Conservation (phyloP, 2,329 filamentous ascomycete genomes). For the Metarhizium album region DNA sequence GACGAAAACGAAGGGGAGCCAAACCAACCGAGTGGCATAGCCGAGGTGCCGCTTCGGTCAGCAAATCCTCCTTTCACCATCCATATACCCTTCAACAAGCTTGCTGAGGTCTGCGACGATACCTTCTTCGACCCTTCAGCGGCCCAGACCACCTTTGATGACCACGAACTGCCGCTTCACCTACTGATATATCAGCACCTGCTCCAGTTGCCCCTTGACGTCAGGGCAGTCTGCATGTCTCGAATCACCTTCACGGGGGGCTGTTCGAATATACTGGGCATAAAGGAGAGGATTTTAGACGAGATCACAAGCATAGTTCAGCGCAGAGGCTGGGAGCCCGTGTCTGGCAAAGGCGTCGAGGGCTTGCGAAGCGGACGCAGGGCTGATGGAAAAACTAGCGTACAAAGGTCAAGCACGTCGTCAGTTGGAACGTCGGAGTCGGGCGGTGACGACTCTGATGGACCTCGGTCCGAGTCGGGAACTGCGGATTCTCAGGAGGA, state of each 20-base stretch:
- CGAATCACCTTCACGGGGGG: conserved; percentile 82
- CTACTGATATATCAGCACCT: conserved; percentile 67
- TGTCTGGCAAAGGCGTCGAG: conserved; percentile 58
- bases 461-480: conserved; percentile 13
- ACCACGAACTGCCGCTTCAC: conserved; percentile 74
- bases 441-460: conserved; percentile 15
- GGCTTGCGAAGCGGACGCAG: conserved; percentile 36
- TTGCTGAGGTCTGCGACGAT: conserved; percentile 66
- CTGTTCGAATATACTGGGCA: conserved; percentile 64
- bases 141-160: conserved; percentile 56
- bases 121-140: conserved; percentile 56
- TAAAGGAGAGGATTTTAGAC: conserved; percentile 65
- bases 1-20: conserved; percentile 36
- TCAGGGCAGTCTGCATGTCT: conserved; percentile 76
- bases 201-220: conserved; percentile 67
- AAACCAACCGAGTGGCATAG: conserved; percentile 16
- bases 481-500: conserved; percentile 17
- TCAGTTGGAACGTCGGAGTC: conserved; percentile 14
- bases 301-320: conserved; percentile 61
- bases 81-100: conserved; percentile 54
- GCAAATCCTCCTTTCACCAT: conserved; percentile 42
- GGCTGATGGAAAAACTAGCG: conserved; percentile 19
- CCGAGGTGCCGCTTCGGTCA: conserved; percentile 36
- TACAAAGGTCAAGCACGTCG: conserved; percentile 10
- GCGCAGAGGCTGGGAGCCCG: conserved; percentile 63